A percentile compares a stretch with the other conserved stretches of the same genome.
phyloP scores from a whole-genome alignment of 495 filamentous ascomycete genomes.

The Podospora tetraspora region DNA sequence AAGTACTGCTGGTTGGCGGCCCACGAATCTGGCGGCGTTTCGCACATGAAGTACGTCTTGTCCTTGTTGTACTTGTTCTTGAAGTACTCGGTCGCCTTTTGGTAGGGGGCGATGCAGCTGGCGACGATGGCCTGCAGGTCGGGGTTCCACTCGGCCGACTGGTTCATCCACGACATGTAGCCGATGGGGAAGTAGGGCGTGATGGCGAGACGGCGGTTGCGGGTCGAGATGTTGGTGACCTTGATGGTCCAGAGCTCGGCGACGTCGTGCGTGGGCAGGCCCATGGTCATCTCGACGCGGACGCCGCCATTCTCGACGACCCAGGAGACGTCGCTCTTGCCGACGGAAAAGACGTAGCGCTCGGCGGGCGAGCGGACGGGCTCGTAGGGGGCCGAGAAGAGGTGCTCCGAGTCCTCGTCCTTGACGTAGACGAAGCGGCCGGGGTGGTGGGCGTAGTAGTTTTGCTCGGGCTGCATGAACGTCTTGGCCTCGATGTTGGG shows the following conservation, averaged over 20 bases:
- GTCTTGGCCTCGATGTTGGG: slow-evolving; percentile 53
- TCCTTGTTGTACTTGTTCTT: slow-evolving; percentile 54
- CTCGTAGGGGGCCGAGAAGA: slow-evolving; percentile 53
- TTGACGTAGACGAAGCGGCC: slow-evolving; percentile 57
- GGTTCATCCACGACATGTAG: slow-evolving; percentile 60
- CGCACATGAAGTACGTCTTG: slow-evolving; percentile 53
- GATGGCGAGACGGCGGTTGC: slow-evolving; percentile 43
- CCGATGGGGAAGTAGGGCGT: slow-evolving; percentile 54
- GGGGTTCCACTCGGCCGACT: slow-evolving; percentile 46
- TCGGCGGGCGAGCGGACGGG: slow-evolving; percentile 47
- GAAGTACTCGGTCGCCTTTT: slow-evolving; percentile 51
- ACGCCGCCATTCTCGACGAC: slow-evolving; percentile 46
- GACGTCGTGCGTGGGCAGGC: slow-evolving; percentile 48
- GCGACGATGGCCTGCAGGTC: slow-evolving; percentile 46
- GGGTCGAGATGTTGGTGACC: slow-evolving; percentile 46
- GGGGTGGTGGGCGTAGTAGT: slow-evolving; percentile 55
- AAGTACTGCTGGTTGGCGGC: slow-evolving; percentile 47
- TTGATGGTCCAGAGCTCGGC: slow-evolving; percentile 52
- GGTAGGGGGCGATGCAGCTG: slow-evolving; percentile 51
- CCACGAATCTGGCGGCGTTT: slow-evolving; percentile 47
- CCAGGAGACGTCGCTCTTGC: slow-evolving; percentile 51
- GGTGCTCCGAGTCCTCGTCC: slow-evolving; percentile 46
- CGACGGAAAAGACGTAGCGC: slow-evolving; percentile 50
- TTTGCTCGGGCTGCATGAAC: slow-evolving; percentile 57
- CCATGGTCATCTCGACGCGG: slow-evolving; percentile 49